Evolutionary conservation across 2,329 filamentous ascomycete genomes (phyloP), one percentile per base, ranked within the genome.

Genomic region (Pseudogymnoascus sp.): DNA sequence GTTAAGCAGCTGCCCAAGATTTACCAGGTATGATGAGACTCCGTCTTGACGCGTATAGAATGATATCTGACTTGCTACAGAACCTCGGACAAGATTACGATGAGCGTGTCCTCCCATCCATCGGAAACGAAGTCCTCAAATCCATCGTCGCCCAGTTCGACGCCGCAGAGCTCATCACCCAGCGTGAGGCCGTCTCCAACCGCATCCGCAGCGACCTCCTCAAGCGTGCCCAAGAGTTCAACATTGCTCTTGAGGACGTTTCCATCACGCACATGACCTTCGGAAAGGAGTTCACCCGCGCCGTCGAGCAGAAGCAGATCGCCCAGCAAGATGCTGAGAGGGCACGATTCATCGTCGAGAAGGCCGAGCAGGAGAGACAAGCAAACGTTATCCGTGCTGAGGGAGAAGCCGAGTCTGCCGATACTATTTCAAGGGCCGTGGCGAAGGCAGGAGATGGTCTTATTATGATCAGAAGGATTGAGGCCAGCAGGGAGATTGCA

Each of bases 231-330:
- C 81, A 88, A 73, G 95, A 99, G 78, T 99, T 99, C 87, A 96
- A 99, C 83, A 99, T 99, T 74, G 91, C 92, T 28, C 90, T 99
- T 62, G 95, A 99, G 79, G 95, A 99, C 74, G 95, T 99, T 65
- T 96, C 91, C 74, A 99, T 99, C 78, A 99, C 95, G 66, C 95
- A 99, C 84, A 99, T 99, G 95, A 99, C 95, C 62, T 99, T 99
- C 76, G 95, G 95, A 71, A 93, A 93, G 78, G 95, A 99, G 79
- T 99, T 99, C 83, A 99, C 95, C 66, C 90, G 91, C 78, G 95
- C 95, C 68, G 95, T 99, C 73, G 95, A 99, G 82, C 95, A 99
- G 86, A 99, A 99, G 87, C 95, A 99, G 83, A 99, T 99, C 77
- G 95, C 95, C 63, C 95, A 99, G 81, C 95, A 99, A 79, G 95